Base-by-base conservation (phyloP, 306 rosid genomes). In the Astragalus membranaceus region DNA sequence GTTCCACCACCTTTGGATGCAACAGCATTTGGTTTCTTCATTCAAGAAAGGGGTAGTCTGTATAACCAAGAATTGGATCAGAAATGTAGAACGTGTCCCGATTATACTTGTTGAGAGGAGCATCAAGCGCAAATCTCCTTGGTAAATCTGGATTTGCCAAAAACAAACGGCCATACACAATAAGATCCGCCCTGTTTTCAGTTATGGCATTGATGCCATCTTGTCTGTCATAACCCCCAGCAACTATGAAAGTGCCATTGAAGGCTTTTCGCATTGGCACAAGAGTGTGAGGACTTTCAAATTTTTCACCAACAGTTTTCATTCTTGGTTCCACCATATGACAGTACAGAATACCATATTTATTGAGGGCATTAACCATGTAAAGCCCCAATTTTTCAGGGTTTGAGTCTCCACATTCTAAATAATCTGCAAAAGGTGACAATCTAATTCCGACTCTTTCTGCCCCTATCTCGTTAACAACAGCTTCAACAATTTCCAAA, bases 381-480 rank as follows among this genome's bases (percentile, higher is more conserved):
- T 65, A 65, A 47, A 65, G 44, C 10, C 70, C 70, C 9, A 65
- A 30, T 14, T 6, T 42, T 32, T 65, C 44, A 0, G 70, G 70
- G 14, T 14, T 32, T 0, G 70, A 65, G 32, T 65, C 70, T 13
- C 70, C 70, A 32, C 44, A 65, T 47, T 65, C 57, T 47, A 11
- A 10, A 30, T 65, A 48, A 10, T 65, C 70, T 30, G 70, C 70
- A 49, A 47, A 65, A 13, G 70, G 70, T 10, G 70, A 65, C 48
- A 65, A 15, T 65, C 70, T 65, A 9, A 65, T 65, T 47, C 70
- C 70, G 29, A 65, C 70, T 65, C 70, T 65, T 47, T 47, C 57
- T 7, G 70, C 32, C 3, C 70, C 70, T 47, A 65, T 13, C 70
- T 65, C 70, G 32, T 47, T 30, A 14, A 33, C 57, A 48, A 65